Conservation (phyloP, 2,329 filamentous ascomycete genomes). For the Aspergillus novoparasiticus region DNA sequence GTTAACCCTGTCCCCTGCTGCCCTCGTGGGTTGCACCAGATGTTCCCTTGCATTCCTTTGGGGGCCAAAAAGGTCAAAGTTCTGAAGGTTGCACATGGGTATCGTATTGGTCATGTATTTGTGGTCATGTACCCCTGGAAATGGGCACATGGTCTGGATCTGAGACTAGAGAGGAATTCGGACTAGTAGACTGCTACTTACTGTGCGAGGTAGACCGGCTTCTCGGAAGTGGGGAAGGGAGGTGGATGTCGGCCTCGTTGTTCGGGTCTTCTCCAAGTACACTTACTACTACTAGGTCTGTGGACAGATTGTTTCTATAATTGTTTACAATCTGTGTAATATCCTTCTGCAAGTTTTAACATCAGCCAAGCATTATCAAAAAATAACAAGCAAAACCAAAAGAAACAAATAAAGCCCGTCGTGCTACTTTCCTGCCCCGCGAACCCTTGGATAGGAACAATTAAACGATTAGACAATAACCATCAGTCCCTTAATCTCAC, state of each 20-base stretch:
- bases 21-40: neutral
- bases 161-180: neutral
- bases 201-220: no score
- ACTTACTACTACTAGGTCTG: neutral
- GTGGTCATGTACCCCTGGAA: neutral
- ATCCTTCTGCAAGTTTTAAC: no score
- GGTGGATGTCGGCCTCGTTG: neutral
- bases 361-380: no score
- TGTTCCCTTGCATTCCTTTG: neutral
- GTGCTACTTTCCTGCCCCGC: no score
- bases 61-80: constrained; percentile 2
- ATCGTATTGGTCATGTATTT: neutral
- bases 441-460: no score
- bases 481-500: no score
- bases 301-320: no score
- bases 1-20: neutral
- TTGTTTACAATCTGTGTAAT: no score
- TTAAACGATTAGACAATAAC: no score
- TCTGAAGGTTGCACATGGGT: neutral
- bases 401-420: no score
- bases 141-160: constrained; percentile 4
- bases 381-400: no score
- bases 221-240: neutral
- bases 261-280: neutral
- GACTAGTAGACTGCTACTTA: no score